These are phyloP conservation scores for Plasmodium gonderi DNA, from an alignment of 169 alveolate genomes.

Conservation along the genomic window DNA sequence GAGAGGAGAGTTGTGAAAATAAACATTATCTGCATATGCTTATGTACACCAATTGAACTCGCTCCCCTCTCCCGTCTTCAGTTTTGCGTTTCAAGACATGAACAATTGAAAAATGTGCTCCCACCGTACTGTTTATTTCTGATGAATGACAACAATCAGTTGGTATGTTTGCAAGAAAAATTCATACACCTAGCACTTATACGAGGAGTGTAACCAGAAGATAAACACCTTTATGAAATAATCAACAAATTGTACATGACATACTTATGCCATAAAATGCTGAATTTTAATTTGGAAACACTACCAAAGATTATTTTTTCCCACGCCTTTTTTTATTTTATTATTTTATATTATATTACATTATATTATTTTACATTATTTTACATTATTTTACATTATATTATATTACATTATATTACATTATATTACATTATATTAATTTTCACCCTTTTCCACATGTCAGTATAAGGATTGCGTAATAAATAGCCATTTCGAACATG, in stretches of 20 bases:
- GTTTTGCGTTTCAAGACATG: slow-evolving; percentile 65
- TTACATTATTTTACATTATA: neutral
- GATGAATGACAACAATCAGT: slow-evolving; percentile 25
- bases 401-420: neutral
- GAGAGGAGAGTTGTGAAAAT: too few relatives aligned
- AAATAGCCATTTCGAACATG: slow-evolving; percentile 58
- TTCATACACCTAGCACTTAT: neutral
- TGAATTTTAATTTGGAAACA: too few relatives aligned
- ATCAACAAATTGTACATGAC: neutral
- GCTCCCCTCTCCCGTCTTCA: neutral
- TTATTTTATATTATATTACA: too few relatives aligned
- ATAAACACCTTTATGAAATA: neutral
- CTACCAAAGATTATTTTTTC: neutral
- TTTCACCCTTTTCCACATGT: neutral
- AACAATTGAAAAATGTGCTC: slow-evolving; percentile 40
- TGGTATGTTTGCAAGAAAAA: neutral
- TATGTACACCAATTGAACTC: neutral
- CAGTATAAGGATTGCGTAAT: slow-evolving; percentile 69
- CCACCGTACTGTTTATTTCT: slow-evolving; percentile 62
- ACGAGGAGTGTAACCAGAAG: too few relatives aligned
- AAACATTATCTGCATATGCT: too few relatives aligned
- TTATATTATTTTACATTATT: neutral
- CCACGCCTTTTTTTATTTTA: neutral
- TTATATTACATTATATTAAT: neutral
- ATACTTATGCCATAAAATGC: neutral